Conservation (phyloP, 768 basidiomycete species). For the Mycena rosella region DNA sequence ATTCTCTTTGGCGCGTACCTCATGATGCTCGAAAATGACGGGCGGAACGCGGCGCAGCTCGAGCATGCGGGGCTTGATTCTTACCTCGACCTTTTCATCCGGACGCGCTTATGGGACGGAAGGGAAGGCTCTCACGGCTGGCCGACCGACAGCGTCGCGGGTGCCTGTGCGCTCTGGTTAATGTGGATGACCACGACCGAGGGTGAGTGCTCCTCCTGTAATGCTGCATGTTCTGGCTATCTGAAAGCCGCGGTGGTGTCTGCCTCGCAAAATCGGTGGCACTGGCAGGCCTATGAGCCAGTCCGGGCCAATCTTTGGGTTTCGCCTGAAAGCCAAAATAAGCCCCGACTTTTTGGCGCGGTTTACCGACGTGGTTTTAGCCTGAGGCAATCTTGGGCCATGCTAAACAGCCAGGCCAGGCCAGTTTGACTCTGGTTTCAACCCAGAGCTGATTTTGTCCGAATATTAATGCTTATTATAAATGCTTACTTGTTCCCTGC, state of each 20-base stretch:
- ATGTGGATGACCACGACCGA: slow-evolving; percentile 71
- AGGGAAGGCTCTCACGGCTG: slow-evolving; percentile 58
- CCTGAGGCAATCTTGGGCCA: too few species aligned
- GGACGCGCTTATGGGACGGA: slow-evolving; percentile 59
- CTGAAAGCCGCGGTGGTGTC: too few species aligned
- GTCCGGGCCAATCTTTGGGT: too few species aligned
- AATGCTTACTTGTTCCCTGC: slow-evolving; percentile 7
- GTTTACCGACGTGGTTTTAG: too few species aligned
- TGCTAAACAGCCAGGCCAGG: too few species aligned
- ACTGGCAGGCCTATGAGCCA: too few species aligned
- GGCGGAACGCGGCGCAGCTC: slow-evolving; percentile 71
- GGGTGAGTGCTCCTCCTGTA: slow-evolving; percentile 53
- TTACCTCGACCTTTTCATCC: slow-evolving; percentile 61
- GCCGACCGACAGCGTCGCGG: slow-evolving; percentile 64
- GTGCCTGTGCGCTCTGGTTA: slow-evolving; percentile 71
- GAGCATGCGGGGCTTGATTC: slow-evolving; percentile 61
- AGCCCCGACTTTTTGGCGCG: too few species aligned
- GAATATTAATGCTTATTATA: too few species aligned
- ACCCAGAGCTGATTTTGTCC: too few species aligned
- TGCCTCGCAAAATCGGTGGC: too few species aligned
- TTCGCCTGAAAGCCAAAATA: too few species aligned
- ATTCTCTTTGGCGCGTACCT: slow-evolving; percentile 63
- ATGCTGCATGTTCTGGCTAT: too few species aligned
- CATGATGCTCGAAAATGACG: slow-evolving; percentile 77
- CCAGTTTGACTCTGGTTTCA: slow-evolving; percentile 3